These are phyloP conservation scores for Cryptococcus sp. DNA, from an alignment of 1,284 basidiomycete species.

Conservation along the genomic window DNA sequence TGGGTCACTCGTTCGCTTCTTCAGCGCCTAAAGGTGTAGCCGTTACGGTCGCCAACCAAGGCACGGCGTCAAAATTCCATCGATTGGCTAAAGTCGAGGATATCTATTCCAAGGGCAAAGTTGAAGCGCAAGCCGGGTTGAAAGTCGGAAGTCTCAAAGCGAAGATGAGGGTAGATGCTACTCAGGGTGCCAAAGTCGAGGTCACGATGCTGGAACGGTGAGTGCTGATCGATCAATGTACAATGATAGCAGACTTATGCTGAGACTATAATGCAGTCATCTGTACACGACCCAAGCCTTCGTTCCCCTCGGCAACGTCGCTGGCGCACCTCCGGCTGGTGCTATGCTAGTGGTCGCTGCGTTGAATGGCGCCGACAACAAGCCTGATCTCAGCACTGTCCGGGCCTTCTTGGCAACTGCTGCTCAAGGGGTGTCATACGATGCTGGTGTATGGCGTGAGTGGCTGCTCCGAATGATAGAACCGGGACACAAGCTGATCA, in stretches of 20 bases:
- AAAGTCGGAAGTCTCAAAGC: constrained; percentile 70
- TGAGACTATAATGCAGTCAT: constrained; percentile 28
- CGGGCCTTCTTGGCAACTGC: constrained; percentile 76
- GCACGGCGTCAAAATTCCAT: constrained; percentile 86
- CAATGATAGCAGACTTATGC: not conserved
- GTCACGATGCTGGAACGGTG: constrained; percentile 47
- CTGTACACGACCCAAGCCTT: constrained; percentile 68
- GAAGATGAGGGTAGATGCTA: constrained; percentile 56
- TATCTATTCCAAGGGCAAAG: constrained; percentile 61
- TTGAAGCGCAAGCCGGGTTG: constrained; percentile 53
- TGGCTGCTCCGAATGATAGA: constrained; percentile 23
- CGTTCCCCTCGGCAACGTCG: constrained; percentile 71
- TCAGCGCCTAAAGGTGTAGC: constrained; percentile 58
- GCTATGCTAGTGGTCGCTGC: constrained; percentile 82
- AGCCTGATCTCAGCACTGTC: constrained; percentile 70
- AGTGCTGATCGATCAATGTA: constrained; percentile 1
- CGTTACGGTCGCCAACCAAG: constrained; percentile 78
- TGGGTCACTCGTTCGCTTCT: constrained; percentile 59
- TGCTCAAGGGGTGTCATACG: constrained; percentile 80
- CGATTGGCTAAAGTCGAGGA: constrained; percentile 69
- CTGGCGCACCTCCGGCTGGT: constrained; percentile 54
- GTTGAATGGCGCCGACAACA: constrained; percentile 67
- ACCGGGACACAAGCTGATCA: not conserved
- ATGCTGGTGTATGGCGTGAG: constrained; percentile 83
- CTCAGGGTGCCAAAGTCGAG: constrained; percentile 57